These are phyloP conservation scores for Pichia sp. DNA, from an alignment of 1,139 yeast genomes.

Conservation along the genomic window DNA sequence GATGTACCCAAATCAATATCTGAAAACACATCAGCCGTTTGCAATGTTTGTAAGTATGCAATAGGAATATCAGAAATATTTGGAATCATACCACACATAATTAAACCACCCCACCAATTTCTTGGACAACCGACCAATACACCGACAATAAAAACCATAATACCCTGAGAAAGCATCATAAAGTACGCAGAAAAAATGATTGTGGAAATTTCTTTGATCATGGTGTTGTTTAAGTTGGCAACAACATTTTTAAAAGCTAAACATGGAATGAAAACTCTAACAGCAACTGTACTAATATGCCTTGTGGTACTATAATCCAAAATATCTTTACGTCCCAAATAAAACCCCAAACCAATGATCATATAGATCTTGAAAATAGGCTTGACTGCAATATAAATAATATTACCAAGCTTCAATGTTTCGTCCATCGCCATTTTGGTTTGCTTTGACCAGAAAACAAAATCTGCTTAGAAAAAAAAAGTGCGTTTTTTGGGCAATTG, in stretches of 20 bases:
- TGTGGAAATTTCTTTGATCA: slow-evolving; percentile 70
- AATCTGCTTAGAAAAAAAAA: too few relatives aligned
- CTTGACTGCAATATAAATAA: slow-evolving; percentile 74
- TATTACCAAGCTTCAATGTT: slow-evolving; percentile 40
- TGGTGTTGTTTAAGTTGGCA: slow-evolving; percentile 56
- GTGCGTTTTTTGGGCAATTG: too few relatives aligned
- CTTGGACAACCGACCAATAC: slow-evolving; percentile 38
- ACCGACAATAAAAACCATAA: slow-evolving; percentile 28
- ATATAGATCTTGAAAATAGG: slow-evolving; percentile 83
- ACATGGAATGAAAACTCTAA: slow-evolving; percentile 69
- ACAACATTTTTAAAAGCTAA: slow-evolving; percentile 74
- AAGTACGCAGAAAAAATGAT: slow-evolving; percentile 58
- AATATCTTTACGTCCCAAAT: slow-evolving; percentile 57
- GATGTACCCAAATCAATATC: slow-evolving; percentile 80
- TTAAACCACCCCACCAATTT: slow-evolving; percentile 71
- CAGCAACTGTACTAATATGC: slow-evolving; percentile 64
- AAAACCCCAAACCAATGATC: slow-evolving; percentile 62
- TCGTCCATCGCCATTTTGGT: too few relatives aligned
- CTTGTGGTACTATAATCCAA: slow-evolving; percentile 66
- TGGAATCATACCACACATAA: slow-evolving; percentile 74
- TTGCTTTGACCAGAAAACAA: too few relatives aligned
- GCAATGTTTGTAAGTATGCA: slow-evolving; percentile 78
- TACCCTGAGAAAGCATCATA: slow-evolving; percentile 41
- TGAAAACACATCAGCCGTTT: slow-evolving; percentile 46
- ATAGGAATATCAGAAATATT: slow-evolving; percentile 82